Evolutionary conservation across 352 stramenopile species (phyloP), one percentile per base, ranked within the genome.

Genomic region (Phytophthora brassicae): DNA sequence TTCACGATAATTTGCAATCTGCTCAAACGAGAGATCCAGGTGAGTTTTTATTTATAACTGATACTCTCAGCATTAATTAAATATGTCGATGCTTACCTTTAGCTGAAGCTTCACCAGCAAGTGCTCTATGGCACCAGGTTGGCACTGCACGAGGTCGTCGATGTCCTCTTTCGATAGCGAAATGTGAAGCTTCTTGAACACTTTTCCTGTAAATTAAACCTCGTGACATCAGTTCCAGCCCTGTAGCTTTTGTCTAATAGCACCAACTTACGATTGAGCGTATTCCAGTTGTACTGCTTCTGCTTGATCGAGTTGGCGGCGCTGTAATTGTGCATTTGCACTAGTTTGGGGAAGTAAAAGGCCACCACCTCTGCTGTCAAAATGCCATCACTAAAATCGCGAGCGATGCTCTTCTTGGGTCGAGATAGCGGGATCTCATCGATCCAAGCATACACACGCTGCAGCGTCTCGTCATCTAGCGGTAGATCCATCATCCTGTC

Each of bases 281-380:
- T 98, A 52, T 91, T 93, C 90, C 92, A 98, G 69, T 98, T 98
- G 78, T 98, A 98, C 50, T 98, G 75, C 74, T 98, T 98, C 67
- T 98, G 95, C 44, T 80, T 81, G 48, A 95, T 72, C 22, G 88
- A 92, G 70, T 98, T 98, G 9, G 93, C 93, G 6, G 92, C 69
- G 55, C 83, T 93, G 81, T 98, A 98, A 75, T 98, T 98, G 77
- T 98, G 95, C 73, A 98, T 87, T 62, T 98, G 89, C 38, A 98
- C 95, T 43, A 98, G 61, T 66, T 97, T 95, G 23, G 95, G 95
- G 60, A 98, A 97, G 76, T 98, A 98, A 62, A 96, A 95, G 11
- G 87, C 84, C 22, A 98, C 74, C n/a, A 98, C 89, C 56, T 98
- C 92, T 16, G 90, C 91, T 24, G 87, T 68, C 29, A 96, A 69